phyloP scores from a whole-genome alignment of 352 stramenopile species.

The Pythium dissotocum region DNA sequence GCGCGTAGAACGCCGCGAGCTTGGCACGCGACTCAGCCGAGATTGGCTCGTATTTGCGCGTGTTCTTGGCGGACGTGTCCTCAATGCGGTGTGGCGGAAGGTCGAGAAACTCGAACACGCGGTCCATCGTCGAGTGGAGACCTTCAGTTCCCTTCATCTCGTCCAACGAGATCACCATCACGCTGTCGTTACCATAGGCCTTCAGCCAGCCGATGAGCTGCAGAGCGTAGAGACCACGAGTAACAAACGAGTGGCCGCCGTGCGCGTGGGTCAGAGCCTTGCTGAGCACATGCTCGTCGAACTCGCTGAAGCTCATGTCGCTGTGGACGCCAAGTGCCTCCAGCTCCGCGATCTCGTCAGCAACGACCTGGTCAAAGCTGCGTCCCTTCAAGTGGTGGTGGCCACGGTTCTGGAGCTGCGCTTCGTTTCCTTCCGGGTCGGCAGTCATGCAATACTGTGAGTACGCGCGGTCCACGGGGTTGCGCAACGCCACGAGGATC shows the following conservation, averaged over 20 bases:
- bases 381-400: constrained; percentile 63
- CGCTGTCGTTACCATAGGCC: constrained; percentile 87
- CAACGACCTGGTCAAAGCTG: constrained; percentile 74
- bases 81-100: constrained; percentile 81
- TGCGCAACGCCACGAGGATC: constrained; percentile 82
- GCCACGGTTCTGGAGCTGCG: constrained; percentile 80
- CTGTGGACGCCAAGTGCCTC: constrained; percentile 58
- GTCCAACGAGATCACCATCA: constrained; percentile 93
- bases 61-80: constrained; percentile 86
- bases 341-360: constrained; percentile 71
- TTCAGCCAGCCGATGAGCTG: constrained; percentile 93
- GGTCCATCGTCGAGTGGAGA: constrained; percentile 75
- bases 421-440: constrained; percentile 65
- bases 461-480: constrained; percentile 84
- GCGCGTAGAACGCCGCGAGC: constrained; percentile 75
- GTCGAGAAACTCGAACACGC: constrained; percentile 85
- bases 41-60: constrained; percentile 82
- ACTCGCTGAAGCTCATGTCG: constrained; percentile 73
- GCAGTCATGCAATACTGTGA: constrained; percentile 90
- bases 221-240: constrained; percentile 93
- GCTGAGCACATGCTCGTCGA: constrained; percentile 63
- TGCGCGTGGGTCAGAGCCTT: constrained; percentile 50
- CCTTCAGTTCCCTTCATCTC: constrained; percentile 85
- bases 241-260: constrained; percentile 82
- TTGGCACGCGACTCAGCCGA: constrained; percentile 48